Conservation (phyloP, 2,329 filamentous ascomycete genomes). For the Botrytis pseudocinerea region DNA sequence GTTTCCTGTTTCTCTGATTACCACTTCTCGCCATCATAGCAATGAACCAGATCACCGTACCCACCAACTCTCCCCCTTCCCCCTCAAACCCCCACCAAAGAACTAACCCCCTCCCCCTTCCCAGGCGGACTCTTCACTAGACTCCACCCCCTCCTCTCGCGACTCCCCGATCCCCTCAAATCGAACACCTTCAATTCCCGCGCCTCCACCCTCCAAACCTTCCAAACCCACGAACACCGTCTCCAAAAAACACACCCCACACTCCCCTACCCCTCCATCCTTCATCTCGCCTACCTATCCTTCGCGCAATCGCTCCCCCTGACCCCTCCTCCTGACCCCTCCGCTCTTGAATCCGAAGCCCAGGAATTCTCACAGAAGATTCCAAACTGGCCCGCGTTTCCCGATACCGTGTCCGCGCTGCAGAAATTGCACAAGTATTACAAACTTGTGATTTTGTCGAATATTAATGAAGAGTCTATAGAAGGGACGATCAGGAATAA, state of each 20-base stretch:
- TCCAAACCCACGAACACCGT: conserved; percentile 22
- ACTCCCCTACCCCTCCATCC: background rate
- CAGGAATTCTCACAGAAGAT: background rate
- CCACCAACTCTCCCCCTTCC: background rate
- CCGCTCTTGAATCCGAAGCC: background rate
- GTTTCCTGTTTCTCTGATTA: background rate
- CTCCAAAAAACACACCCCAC: conserved; percentile 48
- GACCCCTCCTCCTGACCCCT: conserved; percentile 51
- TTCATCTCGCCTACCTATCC: background rate
- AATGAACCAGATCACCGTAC: background rate
- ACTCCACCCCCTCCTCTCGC: conserved; percentile 25
- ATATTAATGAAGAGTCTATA: background rate
- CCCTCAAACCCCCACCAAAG: too few species aligned
- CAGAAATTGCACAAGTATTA: background rate
- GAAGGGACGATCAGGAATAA: background rate
- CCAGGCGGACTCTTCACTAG: conserved; percentile 23
- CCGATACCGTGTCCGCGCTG: background rate
- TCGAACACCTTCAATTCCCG: conserved; percentile 5
- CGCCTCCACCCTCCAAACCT: conserved; percentile 20
- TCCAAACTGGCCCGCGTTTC: background rate
- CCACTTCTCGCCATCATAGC: background rate
- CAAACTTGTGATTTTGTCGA: background rate
- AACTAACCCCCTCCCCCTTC: background rate
- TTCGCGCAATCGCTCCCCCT: conserved; percentile 39
- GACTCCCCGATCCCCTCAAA: conserved; percentile 17